Percentiles rank a stretch among this genome's conserved stretches.
phyloP scores from a whole-genome alignment of 805 yeast genomes.

The Zygoascus flipseniorum region DNA sequence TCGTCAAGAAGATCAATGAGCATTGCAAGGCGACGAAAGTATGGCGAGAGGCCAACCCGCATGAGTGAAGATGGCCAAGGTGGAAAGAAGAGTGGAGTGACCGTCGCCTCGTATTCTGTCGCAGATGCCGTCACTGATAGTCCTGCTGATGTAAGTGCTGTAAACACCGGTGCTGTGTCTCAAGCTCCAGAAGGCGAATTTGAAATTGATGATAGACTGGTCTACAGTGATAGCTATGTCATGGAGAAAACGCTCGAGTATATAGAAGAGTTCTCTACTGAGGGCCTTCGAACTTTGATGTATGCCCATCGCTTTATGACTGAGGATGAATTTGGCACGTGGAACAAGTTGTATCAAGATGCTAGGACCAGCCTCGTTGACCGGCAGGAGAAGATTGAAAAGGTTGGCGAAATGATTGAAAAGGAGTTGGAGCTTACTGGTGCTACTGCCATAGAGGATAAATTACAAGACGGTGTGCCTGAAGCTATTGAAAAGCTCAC shows the following conservation, averaged over 20 bases:
- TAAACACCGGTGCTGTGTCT: not conserved
- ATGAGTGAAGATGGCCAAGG: conserved; percentile 2
- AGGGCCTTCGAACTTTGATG: conserved; percentile 84
- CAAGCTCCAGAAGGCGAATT: conserved; percentile 3
- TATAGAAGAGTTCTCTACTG: conserved; percentile 88
- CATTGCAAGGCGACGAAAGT: conserved; percentile 19
- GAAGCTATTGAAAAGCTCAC: conserved; percentile 87
- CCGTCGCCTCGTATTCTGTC: not conserved
- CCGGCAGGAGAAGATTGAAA: conserved; percentile 58
- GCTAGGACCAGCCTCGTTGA: conserved; percentile 72
- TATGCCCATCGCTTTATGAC: conserved; percentile 73
- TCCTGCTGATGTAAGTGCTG: not conserved
- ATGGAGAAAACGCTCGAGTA: conserved; percentile 82
- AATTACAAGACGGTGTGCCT: conserved; percentile 93
- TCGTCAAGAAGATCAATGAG: conserved; percentile 20
- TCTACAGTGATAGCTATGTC: conserved; percentile 65
- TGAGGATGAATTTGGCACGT: conserved; percentile 46
- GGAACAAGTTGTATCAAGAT: conserved; percentile 59
- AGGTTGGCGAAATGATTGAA: conserved; percentile 68
- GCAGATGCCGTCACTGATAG: not conserved
- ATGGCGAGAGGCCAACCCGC: conserved; percentile 13
- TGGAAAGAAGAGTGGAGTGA: not conserved
- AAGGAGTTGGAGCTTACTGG: conserved; percentile 63
- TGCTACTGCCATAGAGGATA: conserved; percentile 96
- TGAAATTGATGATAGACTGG: conserved; percentile 42